Evolutionary conservation across 2,329 filamentous ascomycete genomes (phyloP), one percentile per base, ranked within the genome.

Genomic region (Arachnomyces sp.): DNA sequence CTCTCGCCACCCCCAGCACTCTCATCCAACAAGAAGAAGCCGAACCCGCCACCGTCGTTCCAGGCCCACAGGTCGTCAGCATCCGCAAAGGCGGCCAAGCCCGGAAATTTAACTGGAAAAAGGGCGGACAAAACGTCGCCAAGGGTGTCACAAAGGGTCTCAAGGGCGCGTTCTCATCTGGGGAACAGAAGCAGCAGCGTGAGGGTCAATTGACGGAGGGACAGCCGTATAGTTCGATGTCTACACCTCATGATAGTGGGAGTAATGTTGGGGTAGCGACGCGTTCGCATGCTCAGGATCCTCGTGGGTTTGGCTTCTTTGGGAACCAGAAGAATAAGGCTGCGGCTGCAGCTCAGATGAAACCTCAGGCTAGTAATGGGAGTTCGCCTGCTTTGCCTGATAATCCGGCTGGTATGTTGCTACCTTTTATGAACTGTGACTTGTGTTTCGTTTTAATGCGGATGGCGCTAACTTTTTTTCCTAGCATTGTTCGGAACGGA

Each of bases 61-160:
- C 79, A 18, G 84, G 86, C 2, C 89, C 92, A n/a, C 92, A 94
- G 45, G 84, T 96, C 28, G 84, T 96, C 45, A 93, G 92, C 54
- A 93, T 96, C 47, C 81, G 88, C 53, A 96, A 95, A 67, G 20
- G 20, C 9, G 88, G 84, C 20, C 88, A 94, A 58, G 80, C 83
- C 39, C 94, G 88, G 69, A 96, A 95, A 62, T 95, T 95, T 67
- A 94, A 94, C 67, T 96, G 92, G 89, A 94, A 95, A 74, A 94
- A 93, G 70, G 88, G 88, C 30, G 86, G 86, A 30, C 90, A 94
- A 65, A 89, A 85, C 41, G 82, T 96, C 53, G 89, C 89, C 18
- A 94, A 95, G 63, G 90, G 89, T 56, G 84, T 96, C 38, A 84
- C 84, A 45, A 95, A 95, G 68, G 88, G 89, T 38, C 80, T 96